Evolutionary conservation across 169 alveolate genomes (phyloP), one percentile per base, ranked within the genome.

Genomic region (Plasmodium falciparum): DNA sequence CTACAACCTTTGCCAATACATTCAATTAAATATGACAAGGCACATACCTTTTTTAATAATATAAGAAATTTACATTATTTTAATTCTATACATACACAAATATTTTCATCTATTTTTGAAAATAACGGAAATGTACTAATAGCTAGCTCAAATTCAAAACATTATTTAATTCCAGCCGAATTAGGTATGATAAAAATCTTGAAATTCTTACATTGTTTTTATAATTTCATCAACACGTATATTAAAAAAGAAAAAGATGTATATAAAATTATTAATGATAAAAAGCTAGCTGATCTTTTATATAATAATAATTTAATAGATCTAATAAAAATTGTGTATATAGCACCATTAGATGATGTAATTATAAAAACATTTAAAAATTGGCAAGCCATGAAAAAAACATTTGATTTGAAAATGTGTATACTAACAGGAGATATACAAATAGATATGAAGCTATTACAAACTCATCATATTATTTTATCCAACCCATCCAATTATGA

Each of bases 401-500:
- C 43, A 6, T 71, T 78, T 26, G 20, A 80, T 29, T 24, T 86
- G 20, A 47, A 58, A 22, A 93, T 94, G 71, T 78, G 85, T 2
- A 94, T 93, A 70, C 88, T 97, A 29, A 93, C 95, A n/a, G 99
- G 99, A 2, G 96, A 97, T 71, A 88, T 93, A 11, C 93, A 94
- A 65, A 90, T 96, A 20, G 99, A 97, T 91, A 90, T 94, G 62
- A 95, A 94, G 67, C 63, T 93, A n/a, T 78, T 97, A 22, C 92
- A 93, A 71, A 69, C 89, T 8, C 88, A 94, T 49, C 93, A 96
- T 74, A 95, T 98, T 5, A 95, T 97, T 70, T 93, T 97, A 6
- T 78, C 98, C n/a, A 98, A 98, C 15, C 98, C 99, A 1, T 97
- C 96, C 54, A 97, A 96, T 50, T 97, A 98, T 98, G 98, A 98